Evolutionary conservation across 768 basidiomycete genomes (phyloP), one percentile per base, ranked within the genome.

Genomic region (Clavaria fumosa): DNA sequence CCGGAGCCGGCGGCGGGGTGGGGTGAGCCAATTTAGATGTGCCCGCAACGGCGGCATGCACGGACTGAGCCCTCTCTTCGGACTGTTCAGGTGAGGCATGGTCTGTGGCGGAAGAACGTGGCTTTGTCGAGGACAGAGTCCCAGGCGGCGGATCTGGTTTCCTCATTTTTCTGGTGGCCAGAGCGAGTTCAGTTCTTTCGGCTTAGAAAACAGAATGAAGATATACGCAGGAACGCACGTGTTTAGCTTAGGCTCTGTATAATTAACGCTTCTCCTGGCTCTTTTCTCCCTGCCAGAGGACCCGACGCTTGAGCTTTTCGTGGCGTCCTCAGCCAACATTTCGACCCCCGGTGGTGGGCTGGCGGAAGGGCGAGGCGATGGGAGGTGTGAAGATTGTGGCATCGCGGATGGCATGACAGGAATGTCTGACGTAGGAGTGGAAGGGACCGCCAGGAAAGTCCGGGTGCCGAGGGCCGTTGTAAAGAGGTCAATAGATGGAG

Each of bases 201-300:
- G 7, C 20, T 26, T 12, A 15, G 28, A 35, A 32, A 30, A 28
- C 18, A 35, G 31, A 34, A 41, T 31, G 38, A 28, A n/a, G n/a
- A n/a, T n/a, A n/a, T n/a, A n/a, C n/a, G n/a, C n/a, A n/a, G 7
- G 23, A 20, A 72, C 75, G 36, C 51, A 83, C 82, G 82, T 88
- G 53, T 88, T 86, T 17, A 89, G 66, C 52, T 86, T 89, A 7
- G 85, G 85, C 50, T 89, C 85, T 0, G 84, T 63, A 46, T 89
- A 88, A 53, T 88, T 88, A 33, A 89, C 62, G 47, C 84, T 85
- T 59, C 78, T 88, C 33, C 85, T 66, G 14, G 65, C 53, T 35
- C 78, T 58, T 50, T 59, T 69, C 60, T 66, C 76, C 57, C 68
- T 28, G 26, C 9, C 9, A 28, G 14, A 9, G 26, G 14, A 28